Evolutionary conservation across 805 yeast genomes (phyloP).

Genomic region (Lipomyces sp.): DNA sequence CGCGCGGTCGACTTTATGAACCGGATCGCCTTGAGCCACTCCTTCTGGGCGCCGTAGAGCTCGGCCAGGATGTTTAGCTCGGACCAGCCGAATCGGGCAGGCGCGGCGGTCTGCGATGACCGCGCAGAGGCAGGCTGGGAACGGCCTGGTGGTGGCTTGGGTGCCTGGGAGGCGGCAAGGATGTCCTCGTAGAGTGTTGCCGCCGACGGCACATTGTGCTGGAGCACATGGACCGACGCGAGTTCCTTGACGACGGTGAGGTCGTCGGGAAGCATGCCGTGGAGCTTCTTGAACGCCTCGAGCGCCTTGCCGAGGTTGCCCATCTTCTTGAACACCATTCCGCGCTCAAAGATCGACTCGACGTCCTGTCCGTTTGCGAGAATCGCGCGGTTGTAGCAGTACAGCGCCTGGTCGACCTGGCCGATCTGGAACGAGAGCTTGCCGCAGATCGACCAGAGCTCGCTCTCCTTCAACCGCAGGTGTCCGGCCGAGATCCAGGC

Average conservation of each 20-base stretch:
- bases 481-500: slow-evolving; percentile 82
- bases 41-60: slow-evolving; percentile 64
- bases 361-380: slow-evolving; percentile 49
- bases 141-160: slow-evolving; percentile 62
- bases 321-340: slow-evolving; percentile 62
- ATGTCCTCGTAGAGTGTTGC: slow-evolving; percentile 33
- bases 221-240: slow-evolving; percentile 45
- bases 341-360: slow-evolving; percentile 59
- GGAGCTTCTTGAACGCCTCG: slow-evolving; percentile 64
- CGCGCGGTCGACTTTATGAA: slow-evolving; percentile 69
- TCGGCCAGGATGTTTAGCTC: slow-evolving; percentile 82
- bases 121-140: slow-evolving; percentile 54
- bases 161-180: slow-evolving; percentile 21
- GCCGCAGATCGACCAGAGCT: slow-evolving; percentile 73
- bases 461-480: slow-evolving; percentile 68
- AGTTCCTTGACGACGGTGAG: slow-evolving; percentile 55
- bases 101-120: slow-evolving; percentile 41
- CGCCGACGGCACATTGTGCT: slow-evolving; percentile 34
- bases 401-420: slow-evolving; percentile 70
- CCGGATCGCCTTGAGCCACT: slow-evolving; percentile 61
- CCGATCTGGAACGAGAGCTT: slow-evolving; percentile 40
- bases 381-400: slow-evolving; percentile 69
- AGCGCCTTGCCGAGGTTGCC: slow-evolving; percentile 69
- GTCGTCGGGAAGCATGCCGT: slow-evolving; percentile 56
- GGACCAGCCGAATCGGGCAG: slow-evolving; percentile 71